Base-by-base conservation (phyloP, 2,329 filamentous ascomycete species). In the Chaetomiaceae sp. region DNA sequence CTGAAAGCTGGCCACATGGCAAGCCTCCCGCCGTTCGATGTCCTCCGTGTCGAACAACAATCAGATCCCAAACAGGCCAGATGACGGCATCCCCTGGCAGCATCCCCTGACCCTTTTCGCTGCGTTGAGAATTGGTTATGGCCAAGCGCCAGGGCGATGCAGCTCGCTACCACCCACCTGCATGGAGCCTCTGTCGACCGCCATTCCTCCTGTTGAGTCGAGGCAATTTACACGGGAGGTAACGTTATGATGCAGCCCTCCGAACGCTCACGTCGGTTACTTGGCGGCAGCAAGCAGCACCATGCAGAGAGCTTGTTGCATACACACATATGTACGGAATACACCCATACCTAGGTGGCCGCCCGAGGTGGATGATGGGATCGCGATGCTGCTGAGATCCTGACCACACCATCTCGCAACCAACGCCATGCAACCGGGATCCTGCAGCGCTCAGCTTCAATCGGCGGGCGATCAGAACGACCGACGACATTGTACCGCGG, bases 1-100 rank as follows among this genome's bases (percentile, higher is more conserved):
- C 14, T 5, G 16, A 9, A 25, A 17, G 17, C 40, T 35, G 35
- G 51, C 48, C 54, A 54, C 54, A 54, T 56, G 54, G 54, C 43
- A 27, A 51, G 33, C 49, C 43, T 25, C 34, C 33, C 40, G 39
- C 37, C 47, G 21, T 42, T 48, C 25, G 44, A 27, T 34, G 39
- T 17, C 35, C 30, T 8, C 31, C 14, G 13, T 23, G 23, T 16
- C 23, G 35, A 17, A 30, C 35, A 17, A 30, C 33, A 47, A 25
- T 17, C 20, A 35, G 33, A 25, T 30, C 31, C n/a, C 40, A n/a
- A 31, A 44, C 33, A 35, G 14, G 21, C 37, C 30, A 45, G 44
- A 45, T 44, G 48, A 46, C 37, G 17, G 38, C 49, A 48, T 44
- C 44, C 17, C 17, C 25, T 27, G 25, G 10, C 25, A 27, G 25